phyloP scores from a whole-genome alignment of 352 stramenopile species.

The Pythium sukuiense region DNA sequence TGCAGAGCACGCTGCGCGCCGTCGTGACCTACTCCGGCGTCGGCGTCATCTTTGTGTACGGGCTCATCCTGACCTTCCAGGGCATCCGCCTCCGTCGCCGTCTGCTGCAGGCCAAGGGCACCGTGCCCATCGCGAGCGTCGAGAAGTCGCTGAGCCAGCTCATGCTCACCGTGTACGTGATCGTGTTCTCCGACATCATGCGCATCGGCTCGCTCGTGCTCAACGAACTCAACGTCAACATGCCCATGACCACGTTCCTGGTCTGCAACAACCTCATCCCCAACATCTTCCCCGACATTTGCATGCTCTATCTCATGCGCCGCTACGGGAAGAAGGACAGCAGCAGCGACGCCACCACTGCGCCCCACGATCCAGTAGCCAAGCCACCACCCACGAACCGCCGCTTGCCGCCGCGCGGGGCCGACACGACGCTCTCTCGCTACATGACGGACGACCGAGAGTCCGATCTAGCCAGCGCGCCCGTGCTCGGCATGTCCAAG shows the following conservation, averaged over 20 bases:
- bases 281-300: slow-evolving; percentile 86
- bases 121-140: slow-evolving; percentile 63
- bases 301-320: slow-evolving; percentile 89
- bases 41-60: slow-evolving; percentile 63
- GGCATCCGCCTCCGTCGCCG: slow-evolving; percentile 69
- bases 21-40: slow-evolving; percentile 63
- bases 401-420: not conserved
- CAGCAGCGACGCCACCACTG: slow-evolving; percentile 16
- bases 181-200: slow-evolving; percentile 71
- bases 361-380: slow-evolving; percentile 17
- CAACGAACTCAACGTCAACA: slow-evolving; percentile 42
- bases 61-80: slow-evolving; percentile 68
- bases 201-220: slow-evolving; percentile 65
- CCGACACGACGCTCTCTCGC: slow-evolving; percentile 46
- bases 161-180: slow-evolving; percentile 78
- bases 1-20: slow-evolving; percentile 45
- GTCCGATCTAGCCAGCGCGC: slow-evolving; percentile 28
- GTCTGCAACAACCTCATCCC: slow-evolving; percentile 79
- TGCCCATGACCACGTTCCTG: slow-evolving; percentile 67
- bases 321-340: slow-evolving; percentile 39
- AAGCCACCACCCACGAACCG: not conserved
- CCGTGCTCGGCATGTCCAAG: slow-evolving; percentile 36
- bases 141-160: slow-evolving; percentile 82
- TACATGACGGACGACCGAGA: slow-evolving; percentile 55
- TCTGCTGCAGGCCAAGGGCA: slow-evolving; percentile 68